phyloP scores from a whole-genome alignment of 345 rosid genomes.

The Salix caprea region DNA sequence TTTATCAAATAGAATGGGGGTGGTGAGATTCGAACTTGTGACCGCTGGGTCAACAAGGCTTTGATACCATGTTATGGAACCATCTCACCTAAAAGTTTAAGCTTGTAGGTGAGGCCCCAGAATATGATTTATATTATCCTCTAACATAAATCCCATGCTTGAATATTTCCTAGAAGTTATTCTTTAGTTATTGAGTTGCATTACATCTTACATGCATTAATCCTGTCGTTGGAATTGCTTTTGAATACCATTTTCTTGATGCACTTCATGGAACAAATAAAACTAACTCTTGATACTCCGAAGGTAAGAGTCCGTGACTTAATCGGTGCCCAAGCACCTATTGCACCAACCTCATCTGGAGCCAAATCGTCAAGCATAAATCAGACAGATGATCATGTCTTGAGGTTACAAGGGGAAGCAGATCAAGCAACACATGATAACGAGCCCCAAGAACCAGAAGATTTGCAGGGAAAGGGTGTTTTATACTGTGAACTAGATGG shows the following conservation, averaged over 20 bases:
- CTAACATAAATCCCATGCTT: no score
- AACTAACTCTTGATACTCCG: background rate
- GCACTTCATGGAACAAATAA: background rate
- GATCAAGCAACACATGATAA: slow-evolving; percentile 16
- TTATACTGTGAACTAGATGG: slow-evolving; percentile 33
- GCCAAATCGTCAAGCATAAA: slow-evolving; percentile 8
- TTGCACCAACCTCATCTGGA: slow-evolving; percentile 14
- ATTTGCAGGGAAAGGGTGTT: slow-evolving; percentile 30
- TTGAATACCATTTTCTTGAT: background rate
- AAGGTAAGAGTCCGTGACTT: slow-evolving; percentile 42
- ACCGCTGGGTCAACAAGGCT: no score
- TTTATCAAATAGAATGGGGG: no score
- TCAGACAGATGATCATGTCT: slow-evolving; percentile 7
- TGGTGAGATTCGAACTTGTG: no score
- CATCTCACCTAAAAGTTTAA: no score
- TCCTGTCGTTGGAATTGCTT: no score
- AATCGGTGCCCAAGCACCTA: slow-evolving; percentile 7
- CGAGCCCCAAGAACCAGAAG: slow-evolving; percentile 27
- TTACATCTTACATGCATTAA: no score
- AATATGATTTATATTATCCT: no score
- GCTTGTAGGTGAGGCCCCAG: no score
- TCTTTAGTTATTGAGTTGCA: no score
- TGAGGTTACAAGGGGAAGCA: slow-evolving; percentile 15
- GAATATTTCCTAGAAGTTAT: no score
- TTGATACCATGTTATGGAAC: no score